These are phyloP conservation scores for Thozetella sp. DNA, from an alignment of 495 filamentous ascomycete genomes.

Conservation along the genomic window DNA sequence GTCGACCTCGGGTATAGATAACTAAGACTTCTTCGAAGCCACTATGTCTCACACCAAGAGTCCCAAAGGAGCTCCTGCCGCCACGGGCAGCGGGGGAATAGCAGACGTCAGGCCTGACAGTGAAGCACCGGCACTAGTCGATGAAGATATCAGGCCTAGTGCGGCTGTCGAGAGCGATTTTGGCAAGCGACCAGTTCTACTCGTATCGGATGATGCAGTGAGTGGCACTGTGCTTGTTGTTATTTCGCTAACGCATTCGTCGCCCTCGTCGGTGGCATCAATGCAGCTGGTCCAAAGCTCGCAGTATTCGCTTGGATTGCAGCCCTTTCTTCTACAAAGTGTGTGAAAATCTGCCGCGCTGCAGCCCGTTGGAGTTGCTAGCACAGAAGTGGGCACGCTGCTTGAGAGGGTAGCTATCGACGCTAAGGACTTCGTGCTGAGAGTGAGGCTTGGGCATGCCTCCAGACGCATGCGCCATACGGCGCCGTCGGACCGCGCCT, in stretches of 20 bases:
- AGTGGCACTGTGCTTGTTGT: not conserved
- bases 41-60: too few relatives aligned
- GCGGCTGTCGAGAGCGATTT: not conserved
- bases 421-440: not conserved
- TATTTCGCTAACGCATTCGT: not conserved
- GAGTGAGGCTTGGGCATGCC: not conserved
- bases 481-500: not conserved
- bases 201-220: not conserved
- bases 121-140: not conserved
- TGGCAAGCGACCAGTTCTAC: not conserved
- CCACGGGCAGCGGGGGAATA: not conserved
- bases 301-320: not conserved
- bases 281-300: not conserved
- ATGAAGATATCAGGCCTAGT: too few relatives aligned
- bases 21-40: too few relatives aligned
- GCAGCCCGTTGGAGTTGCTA: not conserved
- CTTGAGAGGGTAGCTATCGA: not conserved
- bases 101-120: not conserved
- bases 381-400: not conserved
- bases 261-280: not conserved
- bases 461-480: not conserved
- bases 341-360: not conserved
- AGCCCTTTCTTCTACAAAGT: not conserved
- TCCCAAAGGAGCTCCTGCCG: not conserved
- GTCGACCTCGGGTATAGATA: too few relatives aligned